A percentile compares a stretch with the other conserved stretches of the same genome.
phyloP scores from a whole-genome alignment of 202 grass and related monocot species.

The Carex arenaria region DNA sequence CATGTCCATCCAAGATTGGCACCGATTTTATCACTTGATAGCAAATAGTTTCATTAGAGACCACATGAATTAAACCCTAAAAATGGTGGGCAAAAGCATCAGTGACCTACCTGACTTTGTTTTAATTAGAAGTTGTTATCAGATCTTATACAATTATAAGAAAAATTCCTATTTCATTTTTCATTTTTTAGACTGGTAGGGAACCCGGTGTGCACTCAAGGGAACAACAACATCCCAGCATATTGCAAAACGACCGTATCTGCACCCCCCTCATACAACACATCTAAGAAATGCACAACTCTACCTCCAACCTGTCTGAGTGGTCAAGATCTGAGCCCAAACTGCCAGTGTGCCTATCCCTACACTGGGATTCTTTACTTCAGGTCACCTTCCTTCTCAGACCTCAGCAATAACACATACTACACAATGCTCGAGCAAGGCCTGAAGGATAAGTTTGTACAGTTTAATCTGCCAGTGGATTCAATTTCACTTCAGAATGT shows the following conservation, averaged over 20 bases:
- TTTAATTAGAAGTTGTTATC: not conserved
- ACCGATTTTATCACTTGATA: not conserved
- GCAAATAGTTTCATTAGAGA: not conserved
- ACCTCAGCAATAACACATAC: slow-evolving; percentile 42
- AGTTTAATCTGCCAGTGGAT: slow-evolving; percentile 24
- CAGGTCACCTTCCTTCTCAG: slow-evolving; percentile 67
- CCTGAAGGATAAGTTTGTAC: slow-evolving; percentile 29
- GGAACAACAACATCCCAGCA: not conserved
- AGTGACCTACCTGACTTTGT: not conserved
- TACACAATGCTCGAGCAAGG: slow-evolving; percentile 29
- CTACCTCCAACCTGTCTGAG: slow-evolving; percentile 29
- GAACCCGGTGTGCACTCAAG: slow-evolving; percentile 48
- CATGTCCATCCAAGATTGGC: not conserved
- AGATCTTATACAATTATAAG: not conserved
- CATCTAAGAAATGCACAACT: slow-evolving; percentile 23
- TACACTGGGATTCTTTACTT: slow-evolving; percentile 71
- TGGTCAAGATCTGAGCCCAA: slow-evolving; percentile 45
- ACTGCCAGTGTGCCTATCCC: slow-evolving; percentile 54
- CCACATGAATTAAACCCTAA: not conserved
- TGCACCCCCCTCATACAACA: slow-evolving; percentile 30
- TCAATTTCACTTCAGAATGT: slow-evolving; percentile 44
- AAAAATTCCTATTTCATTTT: not conserved
- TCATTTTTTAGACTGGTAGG: slow-evolving; percentile 43
- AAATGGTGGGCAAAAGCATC: not conserved
- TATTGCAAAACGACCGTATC: slow-evolving; percentile 38